These are phyloP conservation scores for Leccinum subgranulosum DNA, from an alignment of 768 basidiomycete species.

Conservation along the genomic window DNA sequence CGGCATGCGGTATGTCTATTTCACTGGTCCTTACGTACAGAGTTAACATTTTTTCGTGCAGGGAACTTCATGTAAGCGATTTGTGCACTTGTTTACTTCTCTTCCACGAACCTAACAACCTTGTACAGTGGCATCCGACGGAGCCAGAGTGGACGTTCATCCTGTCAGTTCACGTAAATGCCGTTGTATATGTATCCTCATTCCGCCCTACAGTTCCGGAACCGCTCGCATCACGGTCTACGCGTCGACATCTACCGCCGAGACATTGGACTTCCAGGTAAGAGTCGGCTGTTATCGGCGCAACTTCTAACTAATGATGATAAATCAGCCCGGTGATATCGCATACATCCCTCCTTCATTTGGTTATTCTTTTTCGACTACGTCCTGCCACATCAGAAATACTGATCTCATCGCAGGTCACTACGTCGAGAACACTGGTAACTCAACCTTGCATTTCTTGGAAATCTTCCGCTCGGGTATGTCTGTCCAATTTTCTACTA, in stretches of 20 bases:
- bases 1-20: conserved; percentile 48
- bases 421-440: conserved; percentile 66
- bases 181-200: neutral
- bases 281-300: neutral
- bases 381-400: neutral
- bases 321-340: conserved; percentile 30
- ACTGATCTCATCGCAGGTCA: conserved; percentile 41
- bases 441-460: conserved; percentile 53
- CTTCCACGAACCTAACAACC: neutral
- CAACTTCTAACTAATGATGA: neutral
- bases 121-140: conserved; percentile 48
- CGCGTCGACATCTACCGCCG: conserved; percentile 37
- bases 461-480: conserved; percentile 60
- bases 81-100: neutral
- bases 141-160: conserved; percentile 47
- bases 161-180: conserved; percentile 25
- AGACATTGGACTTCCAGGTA: conserved; percentile 46
- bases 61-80: conserved; percentile 45
- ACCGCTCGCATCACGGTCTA: conserved; percentile 42
- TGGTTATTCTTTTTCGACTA: conserved; percentile 7
- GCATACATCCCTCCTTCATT: conserved; percentile 26
- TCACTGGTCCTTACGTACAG: neutral
- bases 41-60: conserved; percentile 3
- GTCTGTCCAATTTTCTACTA: neutral
- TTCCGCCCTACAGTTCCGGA: conserved; percentile 30